Conservation (phyloP, 139 green algal genomes). For the Micractinium sp. region DNA sequence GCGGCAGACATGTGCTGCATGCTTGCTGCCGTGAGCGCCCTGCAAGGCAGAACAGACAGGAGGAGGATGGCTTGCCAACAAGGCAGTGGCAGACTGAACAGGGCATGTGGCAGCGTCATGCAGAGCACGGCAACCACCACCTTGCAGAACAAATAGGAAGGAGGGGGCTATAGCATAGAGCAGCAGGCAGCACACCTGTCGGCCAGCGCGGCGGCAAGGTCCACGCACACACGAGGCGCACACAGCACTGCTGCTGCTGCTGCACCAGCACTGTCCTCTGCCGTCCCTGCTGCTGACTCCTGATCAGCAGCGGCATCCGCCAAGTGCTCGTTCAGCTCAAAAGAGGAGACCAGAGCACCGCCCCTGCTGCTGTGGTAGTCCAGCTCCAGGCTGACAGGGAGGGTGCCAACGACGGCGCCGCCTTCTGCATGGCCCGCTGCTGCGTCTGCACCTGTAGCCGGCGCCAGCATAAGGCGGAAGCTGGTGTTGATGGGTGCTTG, state of each 20-base stretch:
- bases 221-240: not conserved
- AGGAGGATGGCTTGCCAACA: not conserved
- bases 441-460: not conserved
- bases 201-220: not conserved
- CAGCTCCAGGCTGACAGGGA: slow-evolving; percentile 1
- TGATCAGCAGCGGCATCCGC: not conserved
- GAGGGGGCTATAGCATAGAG: not conserved
- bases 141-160: too few species aligned
- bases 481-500: not conserved
- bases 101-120: not conserved
- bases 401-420: not conserved
- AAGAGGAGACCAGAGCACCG: not conserved
- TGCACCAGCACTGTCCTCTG: not conserved
- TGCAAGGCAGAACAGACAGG: not conserved
- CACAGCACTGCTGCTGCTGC: not conserved
- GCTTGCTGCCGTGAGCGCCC: not conserved
- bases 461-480: not conserved
- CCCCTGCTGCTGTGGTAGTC: not conserved
- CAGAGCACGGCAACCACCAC: not conserved
- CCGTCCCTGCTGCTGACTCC: not conserved
- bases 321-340: slow-evolving; percentile 26
- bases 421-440: not conserved
- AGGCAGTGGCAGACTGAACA: not conserved
- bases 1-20: not conserved
- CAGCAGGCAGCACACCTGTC: not conserved